These are phyloP conservation scores for Penicillium nordicum DNA, from an alignment of 2,329 filamentous ascomycete species.

Conservation along the genomic window DNA sequence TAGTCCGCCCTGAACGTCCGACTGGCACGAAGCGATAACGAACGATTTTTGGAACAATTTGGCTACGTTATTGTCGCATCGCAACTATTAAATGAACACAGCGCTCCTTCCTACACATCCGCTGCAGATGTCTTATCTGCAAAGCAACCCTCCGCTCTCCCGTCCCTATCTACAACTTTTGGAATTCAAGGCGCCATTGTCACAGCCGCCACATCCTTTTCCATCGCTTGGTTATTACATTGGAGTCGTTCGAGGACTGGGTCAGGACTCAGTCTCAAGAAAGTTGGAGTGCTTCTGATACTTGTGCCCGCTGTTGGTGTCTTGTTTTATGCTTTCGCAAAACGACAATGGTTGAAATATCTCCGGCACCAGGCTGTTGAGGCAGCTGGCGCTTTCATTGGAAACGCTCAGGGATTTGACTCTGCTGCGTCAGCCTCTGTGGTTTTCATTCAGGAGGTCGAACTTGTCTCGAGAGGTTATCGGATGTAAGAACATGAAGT, in stretches of 20 bases:
- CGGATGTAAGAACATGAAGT: constrained; percentile 59
- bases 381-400: constrained; percentile 65
- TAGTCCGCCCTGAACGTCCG: constrained; percentile 36
- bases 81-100: constrained; percentile 70
- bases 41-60: constrained; percentile 85
- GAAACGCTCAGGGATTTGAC: constrained; percentile 76
- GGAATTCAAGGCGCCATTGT: constrained; percentile 64
- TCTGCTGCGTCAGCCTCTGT: constrained; percentile 71
- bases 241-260: constrained; percentile 62
- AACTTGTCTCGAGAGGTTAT: constrained; percentile 87
- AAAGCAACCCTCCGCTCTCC: constrained; percentile 28
- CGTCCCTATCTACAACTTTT: constrained; percentile 45
- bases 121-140: constrained; percentile 34
- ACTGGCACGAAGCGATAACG: constrained; percentile 73
- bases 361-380: constrained; percentile 70
- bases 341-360: constrained; percentile 77
- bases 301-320: constrained; percentile 54
- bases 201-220: constrained; percentile 61
- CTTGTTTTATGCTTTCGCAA: constrained; percentile 67
- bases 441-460: constrained; percentile 87
- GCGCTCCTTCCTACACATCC: constrained; percentile 41
- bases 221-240: constrained; percentile 64
- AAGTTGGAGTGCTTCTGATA: constrained; percentile 36
- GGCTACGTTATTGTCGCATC: constrained; percentile 91
- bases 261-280: constrained; percentile 40